Evolutionary conservation across 1,139 yeast genomes (phyloP), one percentile per base, ranked within the genome.

Genomic region (Debaryomycetaceae sp.): DNA sequence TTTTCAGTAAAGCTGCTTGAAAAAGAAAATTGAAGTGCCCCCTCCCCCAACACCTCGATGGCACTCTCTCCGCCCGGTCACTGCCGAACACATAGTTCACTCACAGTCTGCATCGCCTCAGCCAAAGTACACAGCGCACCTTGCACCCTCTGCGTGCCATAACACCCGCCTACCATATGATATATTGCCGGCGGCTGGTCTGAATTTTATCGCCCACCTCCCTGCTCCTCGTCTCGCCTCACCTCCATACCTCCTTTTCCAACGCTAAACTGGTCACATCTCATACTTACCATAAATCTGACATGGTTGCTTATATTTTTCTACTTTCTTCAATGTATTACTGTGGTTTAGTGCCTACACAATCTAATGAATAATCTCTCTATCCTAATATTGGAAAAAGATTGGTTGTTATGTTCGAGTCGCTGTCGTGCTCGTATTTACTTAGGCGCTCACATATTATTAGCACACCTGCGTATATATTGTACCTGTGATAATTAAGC

Each of bases 211-310:
- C 34, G 40, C 31, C 40, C 40, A 37, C 34, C n/a, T 13, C 27
- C 31, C 31, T 27, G 31, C 31, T 27, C 31, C 31, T 27, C 31
- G 31, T 11, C 31, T 11, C 5, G 34, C 40, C 40, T 22, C 31
- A 5, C 22, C 4, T 13, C 22, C 13, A 13, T 27, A 31, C 6
- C 34, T 11, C 8, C 13, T 24, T 13, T 22, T 27, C 33, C 17
- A n/a, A 6, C 22, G 20, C 11, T 37, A 13, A 13, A 13, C 22
- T 14, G 14, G n/a, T 20, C 20, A 17, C 6, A 24, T 39, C 14
- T 36, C 38, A 40, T 47, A 73, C 81, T 60, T 76, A 76, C 81
- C 81, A 76, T 72, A 76, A 76, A 66, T 76, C 81, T 62, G 80
- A 75, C 80, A 75, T 27, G 11, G 31, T 27, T 27, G 31, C 31